A percentile compares a stretch with the other conserved stretches of the same genome.
Evolutionary conservation across 2,329 filamentous ascomycete genomes (phyloP).

Genomic region (Phialocephala sp.): DNA sequence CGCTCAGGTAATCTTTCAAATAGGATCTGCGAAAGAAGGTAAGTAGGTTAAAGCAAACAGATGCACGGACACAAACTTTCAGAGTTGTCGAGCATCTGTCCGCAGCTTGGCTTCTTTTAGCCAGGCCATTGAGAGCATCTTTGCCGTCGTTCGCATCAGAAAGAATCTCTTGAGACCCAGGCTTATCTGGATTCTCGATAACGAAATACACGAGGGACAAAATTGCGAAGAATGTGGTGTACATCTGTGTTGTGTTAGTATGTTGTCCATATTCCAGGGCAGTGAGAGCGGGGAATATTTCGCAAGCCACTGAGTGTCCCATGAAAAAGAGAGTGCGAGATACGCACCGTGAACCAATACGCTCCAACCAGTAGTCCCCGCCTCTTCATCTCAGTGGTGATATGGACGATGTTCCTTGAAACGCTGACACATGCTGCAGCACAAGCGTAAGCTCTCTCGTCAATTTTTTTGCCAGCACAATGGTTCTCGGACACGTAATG

Average conservation of each 20-base stretch:
- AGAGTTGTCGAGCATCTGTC: conserved; percentile 83
- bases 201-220: conserved; percentile 81
- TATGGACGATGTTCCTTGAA: conserved; percentile 76
- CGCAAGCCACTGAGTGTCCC: neutral
- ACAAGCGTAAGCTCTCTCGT: conserved; percentile 80
- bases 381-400: conserved; percentile 78
- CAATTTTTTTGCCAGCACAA: conserved; percentile 62
- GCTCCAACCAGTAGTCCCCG: conserved; percentile 77
- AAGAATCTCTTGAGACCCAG: conserved; percentile 78
- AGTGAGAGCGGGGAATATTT: neutral
- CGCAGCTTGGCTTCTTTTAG: conserved; percentile 85
- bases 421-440: conserved; percentile 65
- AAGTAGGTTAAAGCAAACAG: conserved; percentile 21
- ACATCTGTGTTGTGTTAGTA: conserved; percentile 53
- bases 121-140: conserved; percentile 79
- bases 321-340: neutral
- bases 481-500: conserved; percentile 78
- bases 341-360: conserved; percentile 74
- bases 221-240: conserved; percentile 82
- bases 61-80: conserved; percentile 59
- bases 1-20: conserved; percentile 84
- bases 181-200: conserved; percentile 78
- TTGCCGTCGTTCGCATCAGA: conserved; percentile 85
- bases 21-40: conserved; percentile 60
- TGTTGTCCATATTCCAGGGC: too few relatives aligned